Conservation (phyloP, 306 rosid genomes). For the Canavalia gladiata region DNA sequence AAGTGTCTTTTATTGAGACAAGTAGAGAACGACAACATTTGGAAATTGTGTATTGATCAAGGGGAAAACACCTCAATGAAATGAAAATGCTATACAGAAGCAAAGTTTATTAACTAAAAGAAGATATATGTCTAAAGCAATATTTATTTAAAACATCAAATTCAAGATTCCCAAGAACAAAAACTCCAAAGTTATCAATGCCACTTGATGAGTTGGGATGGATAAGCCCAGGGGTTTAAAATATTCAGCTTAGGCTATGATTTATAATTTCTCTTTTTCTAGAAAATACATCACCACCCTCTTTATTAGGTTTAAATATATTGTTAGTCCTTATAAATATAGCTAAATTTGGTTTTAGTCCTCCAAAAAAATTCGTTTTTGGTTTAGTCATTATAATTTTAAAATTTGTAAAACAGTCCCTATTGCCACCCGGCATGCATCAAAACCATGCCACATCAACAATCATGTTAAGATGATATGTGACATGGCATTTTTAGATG, state of each 20-base stretch:
- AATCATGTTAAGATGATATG: too few relatives aligned
- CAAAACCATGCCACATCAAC: too few relatives aligned
- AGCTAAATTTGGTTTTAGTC: too few relatives aligned
- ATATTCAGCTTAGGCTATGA: constrained; percentile 42
- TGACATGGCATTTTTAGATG: too few relatives aligned
- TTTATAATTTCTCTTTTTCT: constrained; percentile 2
- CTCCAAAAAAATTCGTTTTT: too few relatives aligned
- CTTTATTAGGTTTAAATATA: neutral
- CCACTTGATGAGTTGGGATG: constrained; percentile 32
- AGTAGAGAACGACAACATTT: constrained; percentile 25
- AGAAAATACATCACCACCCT: constrained; percentile 35
- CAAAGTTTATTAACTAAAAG: constrained; percentile 15
- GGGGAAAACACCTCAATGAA: constrained; percentile 6
- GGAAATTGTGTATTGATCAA: constrained; percentile 10
- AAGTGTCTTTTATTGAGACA: constrained; percentile 20
- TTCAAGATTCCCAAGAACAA: constrained; percentile 11
- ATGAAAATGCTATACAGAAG: constrained; percentile 26
- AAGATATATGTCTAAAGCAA: constrained; percentile 13
- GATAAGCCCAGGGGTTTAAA: constrained; percentile 22
- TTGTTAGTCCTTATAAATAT: too few relatives aligned
- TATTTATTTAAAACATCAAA: neutral
- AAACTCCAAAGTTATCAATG: constrained; percentile 18
- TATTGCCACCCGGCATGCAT: too few relatives aligned
- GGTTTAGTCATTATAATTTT: too few relatives aligned
- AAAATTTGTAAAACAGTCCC: too few relatives aligned